A percentile compares a stretch with the other conserved stretches of the same genome.
Conservation (phyloP, 2,329 filamentous ascomycete species). For the Colletotrichum tropicicola region DNA sequence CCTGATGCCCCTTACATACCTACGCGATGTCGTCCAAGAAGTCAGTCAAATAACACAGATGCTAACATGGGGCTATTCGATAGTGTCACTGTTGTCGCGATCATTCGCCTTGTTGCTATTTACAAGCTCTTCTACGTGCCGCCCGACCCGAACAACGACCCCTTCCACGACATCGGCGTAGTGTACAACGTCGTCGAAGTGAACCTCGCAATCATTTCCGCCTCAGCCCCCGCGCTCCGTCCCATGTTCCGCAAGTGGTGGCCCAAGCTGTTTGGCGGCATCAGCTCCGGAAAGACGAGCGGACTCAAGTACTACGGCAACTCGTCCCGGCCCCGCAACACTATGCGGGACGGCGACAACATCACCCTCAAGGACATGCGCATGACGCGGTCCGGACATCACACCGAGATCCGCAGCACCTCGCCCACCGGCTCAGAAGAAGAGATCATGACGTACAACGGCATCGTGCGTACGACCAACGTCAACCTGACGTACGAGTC, state of each 20-base stretch:
- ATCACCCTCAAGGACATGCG: constrained; percentile 38
- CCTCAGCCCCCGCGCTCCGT: constrained; percentile 44
- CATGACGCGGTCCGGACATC: constrained; percentile 34
- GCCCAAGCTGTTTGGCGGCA: constrained; percentile 41
- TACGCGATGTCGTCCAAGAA: too few species aligned
- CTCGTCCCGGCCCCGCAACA: constrained; percentile 3
- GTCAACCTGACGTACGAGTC: constrained; percentile 30
- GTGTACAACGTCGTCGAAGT: constrained; percentile 41
- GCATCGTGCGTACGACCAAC: constrained; percentile 47
- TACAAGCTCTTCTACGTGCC: constrained; percentile 35
- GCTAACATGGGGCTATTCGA: too few species aligned
- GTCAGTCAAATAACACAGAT: too few species aligned
- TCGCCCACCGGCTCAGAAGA: constrained; percentile 46
- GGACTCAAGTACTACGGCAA: constrained; percentile 15
- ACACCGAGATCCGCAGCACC: constrained; percentile 42
- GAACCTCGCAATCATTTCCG: constrained; percentile 48
- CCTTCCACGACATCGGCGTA: constrained; percentile 42
- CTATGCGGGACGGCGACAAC: constrained; percentile 5
- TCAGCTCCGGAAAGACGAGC: constrained; percentile 7
- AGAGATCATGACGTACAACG: constrained; percentile 49
- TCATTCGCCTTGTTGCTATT: constrained; percentile 42
- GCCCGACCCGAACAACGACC: constrained; percentile 32
- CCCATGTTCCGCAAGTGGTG: constrained; percentile 44
- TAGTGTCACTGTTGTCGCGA: constrained; percentile 43
- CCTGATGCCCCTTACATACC: too few species aligned